Conservation (phyloP, 495 filamentous ascomycete species). For the Neurospora discreta region DNA sequence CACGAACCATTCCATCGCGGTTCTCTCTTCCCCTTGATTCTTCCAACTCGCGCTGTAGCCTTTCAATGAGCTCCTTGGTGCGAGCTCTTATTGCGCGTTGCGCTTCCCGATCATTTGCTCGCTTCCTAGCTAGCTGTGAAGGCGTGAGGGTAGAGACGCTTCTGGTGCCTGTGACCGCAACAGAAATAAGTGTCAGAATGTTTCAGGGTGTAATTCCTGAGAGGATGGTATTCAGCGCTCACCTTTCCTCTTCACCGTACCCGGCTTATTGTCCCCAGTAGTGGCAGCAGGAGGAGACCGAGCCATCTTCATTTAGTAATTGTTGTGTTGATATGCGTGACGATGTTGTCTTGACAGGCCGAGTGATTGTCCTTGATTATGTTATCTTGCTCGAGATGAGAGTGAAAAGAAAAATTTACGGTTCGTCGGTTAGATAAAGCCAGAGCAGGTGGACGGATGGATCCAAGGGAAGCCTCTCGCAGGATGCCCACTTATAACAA, state of each 20-base stretch:
- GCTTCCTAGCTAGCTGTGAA: conserved; percentile 65
- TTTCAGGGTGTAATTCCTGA: background rate
- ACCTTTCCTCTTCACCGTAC: conserved; percentile 25
- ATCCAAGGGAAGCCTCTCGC: background rate
- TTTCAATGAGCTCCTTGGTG: conserved; percentile 72
- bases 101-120: conserved; percentile 81
- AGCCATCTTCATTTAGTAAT: conserved; percentile 1
- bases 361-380: background rate
- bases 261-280: conserved; percentile 13
- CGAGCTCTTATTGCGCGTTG: conserved; percentile 77
- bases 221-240: background rate
- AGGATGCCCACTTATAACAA: background rate
- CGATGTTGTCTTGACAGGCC: background rate
- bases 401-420: background rate
- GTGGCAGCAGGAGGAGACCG: conserved; percentile 13
- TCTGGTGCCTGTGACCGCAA: conserved; percentile 38
- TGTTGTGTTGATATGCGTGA: background rate
- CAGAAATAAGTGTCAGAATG: background rate
- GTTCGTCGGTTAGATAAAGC: background rate
- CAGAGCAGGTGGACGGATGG: background rate
- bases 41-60: conserved; percentile 57
- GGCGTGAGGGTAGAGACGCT: conserved; percentile 63
- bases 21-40: conserved; percentile 34
- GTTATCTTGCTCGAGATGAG: background rate
- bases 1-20: conserved; percentile 25